Conservation (phyloP, 2,329 filamentous ascomycete species). For the Calonectria pauciramosa region DNA sequence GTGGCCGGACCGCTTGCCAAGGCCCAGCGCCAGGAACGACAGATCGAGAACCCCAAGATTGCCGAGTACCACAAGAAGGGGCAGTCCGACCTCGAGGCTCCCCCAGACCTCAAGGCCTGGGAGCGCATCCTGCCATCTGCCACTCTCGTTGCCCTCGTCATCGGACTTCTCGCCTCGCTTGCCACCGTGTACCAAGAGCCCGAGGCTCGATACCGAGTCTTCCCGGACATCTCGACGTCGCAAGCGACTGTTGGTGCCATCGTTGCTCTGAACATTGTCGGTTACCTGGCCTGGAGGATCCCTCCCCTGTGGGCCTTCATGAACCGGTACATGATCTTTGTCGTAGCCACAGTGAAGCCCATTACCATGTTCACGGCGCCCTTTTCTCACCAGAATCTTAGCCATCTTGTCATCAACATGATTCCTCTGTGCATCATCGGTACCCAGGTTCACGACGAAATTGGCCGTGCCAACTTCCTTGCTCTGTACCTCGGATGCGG, state of each 20-base stretch:
- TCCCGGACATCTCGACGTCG: constrained; percentile 72
- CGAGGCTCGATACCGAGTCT: constrained; percentile 64
- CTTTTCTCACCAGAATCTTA: constrained; percentile 76
- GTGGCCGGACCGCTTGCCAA: constrained; percentile 58
- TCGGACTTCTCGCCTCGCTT: constrained; percentile 59
- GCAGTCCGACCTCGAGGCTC: constrained; percentile 63
- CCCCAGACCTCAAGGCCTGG: constrained; percentile 64
- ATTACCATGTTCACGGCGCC: constrained; percentile 72
- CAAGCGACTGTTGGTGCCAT: constrained; percentile 75
- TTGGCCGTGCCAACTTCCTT: constrained; percentile 78
- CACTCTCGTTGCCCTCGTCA: constrained; percentile 60
- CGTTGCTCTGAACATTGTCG: constrained; percentile 69
- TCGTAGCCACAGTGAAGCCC: constrained; percentile 75
- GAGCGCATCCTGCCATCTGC: constrained; percentile 69
- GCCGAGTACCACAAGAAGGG: constrained; percentile 59
- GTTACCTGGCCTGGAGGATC: constrained; percentile 72
- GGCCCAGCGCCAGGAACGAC: constrained; percentile 53
- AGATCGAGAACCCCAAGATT: constrained; percentile 55
- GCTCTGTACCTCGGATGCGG: constrained; percentile 75
- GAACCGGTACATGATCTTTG: constrained; percentile 77
- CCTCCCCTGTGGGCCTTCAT: constrained; percentile 75
- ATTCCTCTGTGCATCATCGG: constrained; percentile 76
- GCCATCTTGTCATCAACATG: constrained; percentile 77
- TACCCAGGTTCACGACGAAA: constrained; percentile 75
- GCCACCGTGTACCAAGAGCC: constrained; percentile 68